These are phyloP conservation scores for Rosa lucieae DNA, from an alignment of 306 rosid genomes.

Conservation along the genomic window DNA sequence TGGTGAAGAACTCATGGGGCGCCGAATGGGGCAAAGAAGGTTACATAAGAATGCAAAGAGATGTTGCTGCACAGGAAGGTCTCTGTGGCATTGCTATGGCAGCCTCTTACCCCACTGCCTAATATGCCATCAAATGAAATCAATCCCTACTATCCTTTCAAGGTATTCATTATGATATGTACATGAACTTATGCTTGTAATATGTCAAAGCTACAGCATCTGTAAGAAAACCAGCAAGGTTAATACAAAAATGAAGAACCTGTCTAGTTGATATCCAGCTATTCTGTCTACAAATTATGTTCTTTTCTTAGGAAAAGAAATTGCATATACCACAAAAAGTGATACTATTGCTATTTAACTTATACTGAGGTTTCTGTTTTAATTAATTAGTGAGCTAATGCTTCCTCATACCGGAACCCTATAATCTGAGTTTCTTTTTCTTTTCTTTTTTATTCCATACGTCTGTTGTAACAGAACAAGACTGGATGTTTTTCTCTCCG, in stretches of 20 bases:
- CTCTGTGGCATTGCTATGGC: not conserved
- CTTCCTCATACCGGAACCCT: not conserved
- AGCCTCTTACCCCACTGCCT: not conserved
- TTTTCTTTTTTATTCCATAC: too few species aligned
- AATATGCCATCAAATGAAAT: not conserved
- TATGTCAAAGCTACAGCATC: not conserved
- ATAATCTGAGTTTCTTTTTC: too few species aligned
- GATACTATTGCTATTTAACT: too few species aligned
- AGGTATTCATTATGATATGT: not conserved
- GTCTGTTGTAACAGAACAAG: too few species aligned
- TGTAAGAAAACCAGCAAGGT: not conserved
- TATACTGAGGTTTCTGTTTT: too few species aligned
- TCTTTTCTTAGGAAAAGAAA: too few species aligned
- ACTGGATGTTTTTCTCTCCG: not conserved
- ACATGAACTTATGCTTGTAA: not conserved
- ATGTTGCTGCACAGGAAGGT: not conserved
- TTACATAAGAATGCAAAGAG: conserved; percentile 4
- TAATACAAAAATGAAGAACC: not conserved
- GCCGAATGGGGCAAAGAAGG: not conserved
- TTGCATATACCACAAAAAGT: too few species aligned
- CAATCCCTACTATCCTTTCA: not conserved
- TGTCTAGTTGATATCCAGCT: not conserved
- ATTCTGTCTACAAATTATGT: not conserved
- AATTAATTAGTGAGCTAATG: too few species aligned
- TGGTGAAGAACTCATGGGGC: not conserved